Conservation (phyloP, 441 rosid species). For the Gossypium schwendimanii region DNA sequence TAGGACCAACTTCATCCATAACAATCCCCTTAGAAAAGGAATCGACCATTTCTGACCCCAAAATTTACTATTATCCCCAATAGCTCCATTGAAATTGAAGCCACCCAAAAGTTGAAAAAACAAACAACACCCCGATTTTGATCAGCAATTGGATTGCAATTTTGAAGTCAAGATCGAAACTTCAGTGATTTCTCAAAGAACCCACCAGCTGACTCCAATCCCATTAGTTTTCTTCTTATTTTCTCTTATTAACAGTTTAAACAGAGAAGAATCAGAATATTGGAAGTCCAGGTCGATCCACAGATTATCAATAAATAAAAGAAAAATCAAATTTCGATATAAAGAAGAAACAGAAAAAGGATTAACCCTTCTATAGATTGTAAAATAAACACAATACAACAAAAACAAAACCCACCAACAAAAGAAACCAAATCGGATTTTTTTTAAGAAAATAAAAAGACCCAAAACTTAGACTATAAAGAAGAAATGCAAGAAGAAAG, state of each 20-base stretch:
- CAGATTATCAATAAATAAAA: conserved; percentile 2
- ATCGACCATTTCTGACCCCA: conserved; percentile 28
- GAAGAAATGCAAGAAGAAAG: not conserved
- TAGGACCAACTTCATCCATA: conserved; percentile 65
- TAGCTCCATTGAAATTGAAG: conserved; percentile 22
- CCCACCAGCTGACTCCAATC: conserved; percentile 74
- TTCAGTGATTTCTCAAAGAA: conserved; percentile 25
- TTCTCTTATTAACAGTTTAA: not conserved
- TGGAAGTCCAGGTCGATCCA: conserved; percentile 5
- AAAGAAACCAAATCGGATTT: conserved; percentile 1
- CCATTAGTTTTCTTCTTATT: conserved; percentile 30
- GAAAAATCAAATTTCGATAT: not conserved
- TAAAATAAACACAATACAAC: not conserved
- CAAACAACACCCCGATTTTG: conserved; percentile 7
- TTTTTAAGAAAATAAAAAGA: not conserved
- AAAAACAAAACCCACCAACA: not conserved
- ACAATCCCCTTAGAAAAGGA: conserved; percentile 21
- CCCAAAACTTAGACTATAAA: not conserved
- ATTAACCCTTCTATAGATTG: not conserved
- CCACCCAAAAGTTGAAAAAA: not conserved
- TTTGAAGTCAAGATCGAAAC: conserved; percentile 20
- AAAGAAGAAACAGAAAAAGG: not conserved
- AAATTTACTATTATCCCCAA: conserved; percentile 30
- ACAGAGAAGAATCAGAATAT: conserved; percentile 6
- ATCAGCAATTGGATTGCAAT: conserved; percentile 26